Base-by-base conservation (phyloP, 2,329 filamentous ascomycete genomes). In the Incumbomyces lentus region DNA sequence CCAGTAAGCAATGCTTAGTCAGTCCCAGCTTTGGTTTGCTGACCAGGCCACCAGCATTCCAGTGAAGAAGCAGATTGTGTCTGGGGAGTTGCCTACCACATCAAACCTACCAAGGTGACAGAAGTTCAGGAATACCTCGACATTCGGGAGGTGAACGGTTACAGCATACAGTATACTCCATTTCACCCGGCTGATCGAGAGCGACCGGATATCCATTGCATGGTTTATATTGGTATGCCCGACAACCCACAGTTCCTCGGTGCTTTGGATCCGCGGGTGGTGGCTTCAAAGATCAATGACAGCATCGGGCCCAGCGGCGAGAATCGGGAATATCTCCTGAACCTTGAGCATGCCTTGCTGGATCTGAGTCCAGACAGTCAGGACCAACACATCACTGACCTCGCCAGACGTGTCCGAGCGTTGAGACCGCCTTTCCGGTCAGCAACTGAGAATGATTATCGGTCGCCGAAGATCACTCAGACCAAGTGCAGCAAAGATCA, bases 91-190 rank as follows among this genome's bases (percentile, higher is more conserved):
- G 92, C 90, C 53, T 93, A 95, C 69, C 84, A 90, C 60, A 90
- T 95, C 65, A 72, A 75, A 22, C 66, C 81, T 6, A 71, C 77
- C 1, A 76, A 81, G 55, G 87, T 93, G 17, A 74, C 79, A 50
- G 82, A 90, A 67, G 90, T 95, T 3, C 82, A 86, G 56, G 76
- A 81, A 49, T 95, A 95, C 63, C 84, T 98, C 40, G 89, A 96
- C 65, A 90, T 95, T 54, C 82, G 92, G 38, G 92, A 98, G 67
- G 95, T 96, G 61, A 95, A 96, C 68, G 92, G 92, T 19, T 98
- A 98, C 67, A 86, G 82, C 45, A 93, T 95, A 55, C 89, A 95
- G 66, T 86, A 88, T 64, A 86, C 88, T 22, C 79, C 84, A 0
- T 95, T 96, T 64, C 73, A 89, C 58, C 80, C 82, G 6, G 72